Evolutionary conservation across 139 green algal species (phyloP), one percentile per base, ranked within the genome.

Genomic region (Chlamydomonas sphaeroides): DNA sequence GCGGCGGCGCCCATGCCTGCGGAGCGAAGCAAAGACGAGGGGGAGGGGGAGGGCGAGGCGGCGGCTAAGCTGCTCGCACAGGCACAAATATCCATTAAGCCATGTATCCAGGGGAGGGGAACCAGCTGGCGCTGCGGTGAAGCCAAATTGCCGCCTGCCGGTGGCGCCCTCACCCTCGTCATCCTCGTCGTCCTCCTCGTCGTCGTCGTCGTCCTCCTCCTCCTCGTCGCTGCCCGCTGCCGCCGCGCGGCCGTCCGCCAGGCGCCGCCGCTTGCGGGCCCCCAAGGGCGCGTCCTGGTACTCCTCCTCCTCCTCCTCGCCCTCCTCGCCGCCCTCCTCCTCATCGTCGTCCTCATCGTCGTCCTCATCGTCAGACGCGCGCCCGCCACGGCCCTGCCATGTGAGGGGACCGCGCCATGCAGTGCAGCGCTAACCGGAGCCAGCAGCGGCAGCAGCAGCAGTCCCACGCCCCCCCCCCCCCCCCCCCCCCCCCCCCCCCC

Each of bases 1-100:
- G 86, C 77, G 18, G 89, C 89, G 26, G 14, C 73, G 41, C 89
- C 89, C 71, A 92, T 49, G 20, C 89, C 87, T 87, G 68, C 32
- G 26, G 20, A 59, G 1, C 35, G 65, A 17, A 45, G n/a, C 33
- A n/a, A n/a, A n/a, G n/a, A n/a, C n/a, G 30, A 42, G 62, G 62
- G 10, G 62, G 6, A 39, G 30, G n/a, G n/a, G n/a, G 30, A 65
- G 15, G 57, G 23, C 57, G 7, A 65, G 57, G 15, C n/a, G n/a
- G n/a, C n/a, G n/a, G n/a, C n/a, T n/a, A n/a, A n/a, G n/a, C n/a
- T n/a, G n/a, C n/a, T n/a, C n/a, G n/a, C n/a, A n/a, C n/a, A n/a
- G n/a, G n/a, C n/a, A n/a, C n/a, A n/a, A n/a, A n/a, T n/a, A n/a
- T n/a, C n/a, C n/a, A n/a, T n/a, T n/a, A n/a, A n/a, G n/a, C n/a